Evolutionary conservation across 1,284 basidiomycete genomes (phyloP), one percentile per base, ranked within the genome.

Genomic region (Irpex sp.): DNA sequence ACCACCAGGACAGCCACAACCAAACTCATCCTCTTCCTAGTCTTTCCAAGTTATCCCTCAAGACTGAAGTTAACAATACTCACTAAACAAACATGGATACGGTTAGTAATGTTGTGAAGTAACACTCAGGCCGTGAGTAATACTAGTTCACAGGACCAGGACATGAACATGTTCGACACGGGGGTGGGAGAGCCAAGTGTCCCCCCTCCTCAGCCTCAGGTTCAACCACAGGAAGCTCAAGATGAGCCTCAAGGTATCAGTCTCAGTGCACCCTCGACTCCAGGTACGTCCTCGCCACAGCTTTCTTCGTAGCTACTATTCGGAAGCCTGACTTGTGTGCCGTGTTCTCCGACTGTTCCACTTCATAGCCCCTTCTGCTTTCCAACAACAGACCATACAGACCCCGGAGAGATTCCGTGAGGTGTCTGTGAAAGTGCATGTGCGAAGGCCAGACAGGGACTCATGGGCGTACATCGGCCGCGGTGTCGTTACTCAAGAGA

Each of bases 401-500:
- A 61, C 75, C 61, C 81, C 82, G 65, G 87, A 88, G 64, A 79
- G 75, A 65, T 88, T 90, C 71, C 84, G 87, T 62, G 90, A 92
- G 62, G 83, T 93, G 59, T 82, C 88, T 63, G 90, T 92, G 61
- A 92, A 93, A 72, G 89, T 93, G n/a, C 90, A 93, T 70, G 87
- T 92, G 67, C 81, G 90, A 67, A 79, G 85, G 67, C 87, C 90
- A 47, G 90, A 91, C 63, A 85, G 78, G 70, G 91, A 93, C 71
- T 82, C 85, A n/a, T 93, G 90, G 90, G 78, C 84, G 19, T 93
- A 93, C 68, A 81, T 92, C 60, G 90, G 90, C 9, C 83, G 90
- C 69, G 90, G 85, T 31, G 73, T 89, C 31, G 89, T 91, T 56
- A 82, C 85, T 21, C 88, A 92, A 65, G 90, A 93, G 73, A 74